These are phyloP conservation scores for Fusarium sp. DNA, from an alignment of 2,329 filamentous ascomycete species.

Conservation along the genomic window DNA sequence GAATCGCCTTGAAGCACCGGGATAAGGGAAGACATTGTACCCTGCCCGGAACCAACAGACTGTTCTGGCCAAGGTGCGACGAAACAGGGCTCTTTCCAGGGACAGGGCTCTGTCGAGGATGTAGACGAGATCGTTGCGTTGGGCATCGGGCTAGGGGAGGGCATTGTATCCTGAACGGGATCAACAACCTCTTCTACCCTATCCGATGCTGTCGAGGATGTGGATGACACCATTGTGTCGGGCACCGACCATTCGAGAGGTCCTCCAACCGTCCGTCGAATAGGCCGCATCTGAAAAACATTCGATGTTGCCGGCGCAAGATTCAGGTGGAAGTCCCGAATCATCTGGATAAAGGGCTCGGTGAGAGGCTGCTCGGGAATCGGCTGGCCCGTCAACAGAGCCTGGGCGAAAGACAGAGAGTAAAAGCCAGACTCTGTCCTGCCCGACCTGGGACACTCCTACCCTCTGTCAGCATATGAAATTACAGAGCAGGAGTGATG, in stretches of 20 bases:
- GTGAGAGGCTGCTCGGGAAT: accelerated
- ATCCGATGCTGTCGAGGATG: background rate
- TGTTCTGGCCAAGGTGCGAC: no score
- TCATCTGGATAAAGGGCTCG: background rate
- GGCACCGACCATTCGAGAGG: background rate
- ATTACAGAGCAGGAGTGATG: accelerated
- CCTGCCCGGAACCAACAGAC: no score
- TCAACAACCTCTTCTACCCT: background rate
- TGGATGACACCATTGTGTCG: background rate
- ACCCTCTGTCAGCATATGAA: background rate
- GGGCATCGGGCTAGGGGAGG: no score
- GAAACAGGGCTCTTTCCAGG: no score
- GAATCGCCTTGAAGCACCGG: background rate
- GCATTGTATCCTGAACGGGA: background rate
- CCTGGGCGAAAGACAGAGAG: background rate
- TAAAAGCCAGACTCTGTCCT: background rate
- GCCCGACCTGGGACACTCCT: background rate
- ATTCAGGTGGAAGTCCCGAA: background rate
- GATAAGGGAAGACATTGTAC: background rate
- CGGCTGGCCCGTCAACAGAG: accelerated
- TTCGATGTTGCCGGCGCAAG: background rate
- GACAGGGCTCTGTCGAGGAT: no score
- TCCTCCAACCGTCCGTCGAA: background rate
- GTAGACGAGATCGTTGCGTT: no score
- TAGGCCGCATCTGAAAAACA: background rate